Evolutionary conservation across 805 yeast genomes (phyloP).

Genomic region (Yarrowia keelungensis): DNA sequence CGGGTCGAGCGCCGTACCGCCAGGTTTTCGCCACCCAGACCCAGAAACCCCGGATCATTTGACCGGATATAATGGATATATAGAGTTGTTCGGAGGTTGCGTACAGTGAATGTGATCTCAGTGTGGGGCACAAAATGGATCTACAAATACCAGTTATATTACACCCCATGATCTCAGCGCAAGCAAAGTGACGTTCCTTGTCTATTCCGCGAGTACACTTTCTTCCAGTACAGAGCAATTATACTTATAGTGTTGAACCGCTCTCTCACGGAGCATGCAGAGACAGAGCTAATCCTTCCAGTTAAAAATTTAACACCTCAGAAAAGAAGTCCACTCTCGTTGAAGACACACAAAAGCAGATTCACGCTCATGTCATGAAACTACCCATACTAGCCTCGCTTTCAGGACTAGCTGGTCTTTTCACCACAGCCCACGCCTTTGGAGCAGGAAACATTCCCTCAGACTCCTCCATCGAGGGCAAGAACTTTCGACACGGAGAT

Average conservation of each 20-base stretch:
- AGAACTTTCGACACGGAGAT: conserved; percentile 46
- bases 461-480: conserved; percentile 43
- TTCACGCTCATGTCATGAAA: conserved; percentile 37
- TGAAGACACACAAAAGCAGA: conserved; percentile 16
- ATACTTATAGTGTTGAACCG: conserved; percentile 18
- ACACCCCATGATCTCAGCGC: conserved; percentile 15
- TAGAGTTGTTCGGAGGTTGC: conserved; percentile 12
- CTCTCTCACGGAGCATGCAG: conserved; percentile 26
- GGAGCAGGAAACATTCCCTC: conserved; percentile 47
- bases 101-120: too few species aligned
- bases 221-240: conserved; percentile 7
- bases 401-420: conserved; percentile 31
- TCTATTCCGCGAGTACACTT: too few species aligned
- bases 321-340: conserved; percentile 11
- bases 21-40: not conserved
- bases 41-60: conserved; percentile 4
- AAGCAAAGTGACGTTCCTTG: not conserved
- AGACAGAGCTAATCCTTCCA: conserved; percentile 18
- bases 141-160: too few species aligned
- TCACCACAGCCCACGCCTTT: conserved; percentile 42
- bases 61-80: conserved; percentile 15
- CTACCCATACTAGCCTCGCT: conserved; percentile 36
- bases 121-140: too few species aligned
- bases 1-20: not conserved
- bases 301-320: conserved; percentile 36